phyloP scores from a whole-genome alignment of 805 yeast genomes.

The Cyberlindnera maclurae region DNA sequence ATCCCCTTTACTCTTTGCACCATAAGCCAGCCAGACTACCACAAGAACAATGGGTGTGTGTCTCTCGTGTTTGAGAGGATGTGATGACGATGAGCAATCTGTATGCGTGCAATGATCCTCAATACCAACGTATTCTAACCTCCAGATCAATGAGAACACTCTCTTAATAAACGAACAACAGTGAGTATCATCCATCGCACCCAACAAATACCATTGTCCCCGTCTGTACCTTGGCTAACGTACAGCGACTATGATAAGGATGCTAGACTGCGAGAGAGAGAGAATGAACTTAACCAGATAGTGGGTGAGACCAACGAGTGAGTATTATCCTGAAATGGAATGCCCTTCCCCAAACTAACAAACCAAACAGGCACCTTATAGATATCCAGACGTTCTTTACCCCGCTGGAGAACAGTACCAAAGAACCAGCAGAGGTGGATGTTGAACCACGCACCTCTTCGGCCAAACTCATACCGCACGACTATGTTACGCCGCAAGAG shows the following conservation, averaged over 20 bases:
- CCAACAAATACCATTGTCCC: conserved; percentile 3
- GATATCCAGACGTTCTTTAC: conserved; percentile 21
- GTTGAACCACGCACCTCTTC: conserved; percentile 1
- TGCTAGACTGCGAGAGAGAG: conserved; percentile 26
- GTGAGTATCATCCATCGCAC: conserved; percentile 4
- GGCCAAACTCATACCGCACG: conserved; percentile 11
- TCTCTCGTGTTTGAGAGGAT: conserved; percentile 36
- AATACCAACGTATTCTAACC: conserved; percentile 16
- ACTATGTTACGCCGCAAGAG: conserved; percentile 11
- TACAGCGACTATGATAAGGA: conserved; percentile 19
- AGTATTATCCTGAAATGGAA: neutral
- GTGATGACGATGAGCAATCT: conserved; percentile 32
- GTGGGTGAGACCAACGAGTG: conserved; percentile 34
- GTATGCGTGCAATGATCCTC: conserved; percentile 21
- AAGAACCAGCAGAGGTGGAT: neutral
- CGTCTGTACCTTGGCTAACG: neutral
- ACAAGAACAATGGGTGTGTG: conserved; percentile 37
- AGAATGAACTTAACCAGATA: conserved; percentile 38
- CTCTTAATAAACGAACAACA: conserved; percentile 21
- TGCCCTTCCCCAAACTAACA: conserved; percentile 1
- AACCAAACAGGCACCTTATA: conserved; percentile 10
- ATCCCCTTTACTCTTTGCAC: no score
- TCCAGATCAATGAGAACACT: conserved; percentile 31
- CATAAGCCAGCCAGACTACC: neutral
- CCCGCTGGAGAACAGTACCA: conserved; percentile 3